phyloP scores from a whole-genome alignment of 1,284 basidiomycete genomes.

The Gomphus bonarii region DNA sequence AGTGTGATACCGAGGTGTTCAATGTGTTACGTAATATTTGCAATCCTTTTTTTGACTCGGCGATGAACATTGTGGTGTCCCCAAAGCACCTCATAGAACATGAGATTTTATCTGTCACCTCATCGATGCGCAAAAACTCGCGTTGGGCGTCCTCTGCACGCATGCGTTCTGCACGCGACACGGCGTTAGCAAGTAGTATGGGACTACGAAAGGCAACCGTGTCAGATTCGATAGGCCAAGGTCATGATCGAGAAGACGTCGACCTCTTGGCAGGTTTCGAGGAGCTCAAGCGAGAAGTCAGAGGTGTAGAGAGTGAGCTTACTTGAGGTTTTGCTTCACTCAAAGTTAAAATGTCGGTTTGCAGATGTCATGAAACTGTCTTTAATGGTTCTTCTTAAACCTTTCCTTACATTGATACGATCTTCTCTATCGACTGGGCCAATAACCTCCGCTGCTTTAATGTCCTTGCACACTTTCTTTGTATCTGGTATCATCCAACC shows the following conservation, averaged over 20 bases:
- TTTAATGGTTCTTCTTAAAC: slow-evolving; percentile 58
- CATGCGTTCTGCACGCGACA: slow-evolving; percentile 43
- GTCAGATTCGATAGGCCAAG: slow-evolving; percentile 34
- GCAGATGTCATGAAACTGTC: slow-evolving; percentile 51
- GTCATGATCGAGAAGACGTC: slow-evolving; percentile 36
- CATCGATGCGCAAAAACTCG: slow-evolving; percentile 95
- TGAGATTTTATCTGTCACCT: slow-evolving; percentile 88
- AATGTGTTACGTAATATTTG: slow-evolving; percentile 1
- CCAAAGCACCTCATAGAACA: slow-evolving; percentile 73
- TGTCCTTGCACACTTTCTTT: slow-evolving; percentile 83
- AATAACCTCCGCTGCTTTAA: slow-evolving; percentile 84
- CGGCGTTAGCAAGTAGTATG: slow-evolving; percentile 59
- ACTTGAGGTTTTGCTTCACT: slow-evolving; percentile 10
- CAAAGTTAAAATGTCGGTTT: background rate
- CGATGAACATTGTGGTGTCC: slow-evolving; percentile 29
- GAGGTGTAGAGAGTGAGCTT: slow-evolving; percentile 60
- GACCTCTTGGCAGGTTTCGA: slow-evolving; percentile 89
- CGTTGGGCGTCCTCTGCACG: slow-evolving; percentile 75
- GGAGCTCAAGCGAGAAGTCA: slow-evolving; percentile 69
- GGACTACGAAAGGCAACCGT: slow-evolving; percentile 53
- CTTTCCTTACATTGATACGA: slow-evolving; percentile 89
- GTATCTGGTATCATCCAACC: slow-evolving; percentile 62
- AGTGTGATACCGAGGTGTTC: background rate
- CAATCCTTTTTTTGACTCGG: background rate
- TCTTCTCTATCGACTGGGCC: slow-evolving; percentile 90